A percentile compares a stretch with the other conserved stretches of the same genome.
phyloP scores from a whole-genome alignment of 352 stramenopile genomes.

The Phytophthora idaei region DNA sequence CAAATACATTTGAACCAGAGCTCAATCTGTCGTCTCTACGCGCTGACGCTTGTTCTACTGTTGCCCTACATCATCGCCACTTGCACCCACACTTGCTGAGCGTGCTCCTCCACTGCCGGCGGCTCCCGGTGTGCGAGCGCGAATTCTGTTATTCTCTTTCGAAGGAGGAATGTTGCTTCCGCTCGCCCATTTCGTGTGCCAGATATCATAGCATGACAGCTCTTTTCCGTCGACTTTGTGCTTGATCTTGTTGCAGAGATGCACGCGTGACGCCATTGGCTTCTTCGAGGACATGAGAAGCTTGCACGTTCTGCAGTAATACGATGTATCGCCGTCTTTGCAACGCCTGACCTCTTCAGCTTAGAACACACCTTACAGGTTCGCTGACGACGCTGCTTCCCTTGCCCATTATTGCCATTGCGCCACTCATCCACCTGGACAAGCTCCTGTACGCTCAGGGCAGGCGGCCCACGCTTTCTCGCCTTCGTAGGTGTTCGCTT shows the following conservation, averaged over 20 bases:
- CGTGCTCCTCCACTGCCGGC: not conserved
- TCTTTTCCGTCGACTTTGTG: not conserved
- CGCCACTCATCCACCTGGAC: not conserved
- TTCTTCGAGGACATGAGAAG: not conserved
- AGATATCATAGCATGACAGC: slow-evolving; percentile 5
- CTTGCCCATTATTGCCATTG: not conserved
- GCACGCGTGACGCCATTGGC: not conserved
- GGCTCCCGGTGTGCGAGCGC: not conserved
- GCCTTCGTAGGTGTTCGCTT: slow-evolving; percentile 4
- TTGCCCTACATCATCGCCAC: not conserved
- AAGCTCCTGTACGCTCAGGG: not conserved
- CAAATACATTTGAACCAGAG: not conserved
- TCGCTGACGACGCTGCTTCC: not conserved
- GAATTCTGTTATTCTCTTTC: not conserved
- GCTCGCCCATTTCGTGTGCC: slow-evolving; percentile 4
- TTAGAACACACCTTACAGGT: slow-evolving; percentile 14
- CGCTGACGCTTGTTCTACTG: not conserved
- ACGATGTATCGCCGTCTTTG: not conserved
- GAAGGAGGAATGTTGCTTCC: not conserved
- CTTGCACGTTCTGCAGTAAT: not conserved
- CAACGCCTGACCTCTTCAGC: not conserved
- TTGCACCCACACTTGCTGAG: not conserved
- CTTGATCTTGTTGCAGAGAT: slow-evolving; percentile 10
- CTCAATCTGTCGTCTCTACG: not conserved
- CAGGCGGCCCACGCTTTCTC: not conserved